phyloP scores from a whole-genome alignment of 2,329 filamentous ascomycete genomes.

The Ophiostoma novo-ulmi region DNA sequence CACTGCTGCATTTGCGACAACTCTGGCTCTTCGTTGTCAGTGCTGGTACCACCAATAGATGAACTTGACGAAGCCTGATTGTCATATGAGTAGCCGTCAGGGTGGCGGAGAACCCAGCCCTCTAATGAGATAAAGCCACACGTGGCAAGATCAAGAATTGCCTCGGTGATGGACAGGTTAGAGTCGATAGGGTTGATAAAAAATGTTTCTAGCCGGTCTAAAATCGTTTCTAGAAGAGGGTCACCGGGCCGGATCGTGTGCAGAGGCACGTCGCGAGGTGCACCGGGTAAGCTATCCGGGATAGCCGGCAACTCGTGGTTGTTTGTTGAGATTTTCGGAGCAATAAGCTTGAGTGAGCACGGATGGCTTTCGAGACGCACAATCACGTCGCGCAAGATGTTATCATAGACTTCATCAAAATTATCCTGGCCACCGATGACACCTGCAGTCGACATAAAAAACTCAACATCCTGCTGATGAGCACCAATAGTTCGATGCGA shows the following conservation, averaged over 20 bases:
- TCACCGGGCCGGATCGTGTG: slow-evolving; percentile 61
- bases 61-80: background rate
- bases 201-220: slow-evolving; percentile 68
- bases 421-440: slow-evolving; percentile 63
- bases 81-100: slow-evolving; percentile 52
- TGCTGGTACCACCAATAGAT: background rate
- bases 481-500: slow-evolving; percentile 61
- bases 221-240: slow-evolving; percentile 58
- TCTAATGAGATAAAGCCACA: slow-evolving; percentile 83
- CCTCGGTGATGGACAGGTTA: slow-evolving; percentile 81
- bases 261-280: slow-evolving; percentile 54
- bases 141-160: slow-evolving; percentile 72
- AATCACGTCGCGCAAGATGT: slow-evolving; percentile 65
- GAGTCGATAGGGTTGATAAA: slow-evolving; percentile 88
- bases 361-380: slow-evolving; percentile 65
- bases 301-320: slow-evolving; percentile 53
- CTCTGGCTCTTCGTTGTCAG: background rate
- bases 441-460: slow-evolving; percentile 63
- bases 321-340: slow-evolving; percentile 53
- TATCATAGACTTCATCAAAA: slow-evolving; percentile 68
- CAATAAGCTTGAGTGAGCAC: slow-evolving; percentile 65
- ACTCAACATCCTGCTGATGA: slow-evolving; percentile 69
- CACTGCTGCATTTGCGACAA: slow-evolving; percentile 48
- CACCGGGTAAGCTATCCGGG: slow-evolving; percentile 53
- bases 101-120: slow-evolving; percentile 80